Base-by-base conservation (phyloP, 2,329 filamentous ascomycete genomes). In the Lecanicillium sp. region DNA sequence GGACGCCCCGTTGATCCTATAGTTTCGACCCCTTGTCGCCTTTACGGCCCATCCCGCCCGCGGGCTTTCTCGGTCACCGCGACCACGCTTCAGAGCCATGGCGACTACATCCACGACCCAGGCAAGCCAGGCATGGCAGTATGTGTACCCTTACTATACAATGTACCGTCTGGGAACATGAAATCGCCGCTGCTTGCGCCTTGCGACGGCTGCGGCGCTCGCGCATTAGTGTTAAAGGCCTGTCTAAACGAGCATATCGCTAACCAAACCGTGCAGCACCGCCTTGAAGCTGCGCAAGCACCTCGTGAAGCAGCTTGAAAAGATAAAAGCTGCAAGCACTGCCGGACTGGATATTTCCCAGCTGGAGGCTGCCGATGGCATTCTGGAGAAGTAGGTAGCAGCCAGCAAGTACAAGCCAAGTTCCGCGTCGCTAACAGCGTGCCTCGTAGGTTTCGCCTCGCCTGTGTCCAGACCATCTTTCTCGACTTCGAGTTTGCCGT, bases 381-480 rank as follows among this genome's bases (percentile, higher is more conserved):
- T 60, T 40, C 53, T 72, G 52, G 60, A 65, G 37, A 58, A 61
- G 64, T 68, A 50, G 52, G 63, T 47, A 45, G 6, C 11, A 28
- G n/a, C n/a, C 18, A 15, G 33, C 31, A 13, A 39, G 17, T 39
- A 27, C 36, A 35, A 28, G 32, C 29, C 29, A 17, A 39, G 31
- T 39, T 12, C 29, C 20, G 20, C 25, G 25, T 41, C 40, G 31
- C 40, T 47, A 34, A 55, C 42, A 30, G 13, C 32, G 33, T 33
- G 36, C 31, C 30, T 31, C 19, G 29, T 52, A 85, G 81, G 49
- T 80, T 84, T 58, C 86, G 87, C 48, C 65, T 79, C 36, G 72
- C 76, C 43, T 89, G 82, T 56, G 79, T 89, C 55, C 72, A 74
- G 47, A 75, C 79, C 41, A 79, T 90, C 43, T 84, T 87, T 55